Evolutionary conservation across 768 basidiomycete species (phyloP), one percentile per base, ranked within the genome.

Genomic region (Panaeolus papilionaceus): DNA sequence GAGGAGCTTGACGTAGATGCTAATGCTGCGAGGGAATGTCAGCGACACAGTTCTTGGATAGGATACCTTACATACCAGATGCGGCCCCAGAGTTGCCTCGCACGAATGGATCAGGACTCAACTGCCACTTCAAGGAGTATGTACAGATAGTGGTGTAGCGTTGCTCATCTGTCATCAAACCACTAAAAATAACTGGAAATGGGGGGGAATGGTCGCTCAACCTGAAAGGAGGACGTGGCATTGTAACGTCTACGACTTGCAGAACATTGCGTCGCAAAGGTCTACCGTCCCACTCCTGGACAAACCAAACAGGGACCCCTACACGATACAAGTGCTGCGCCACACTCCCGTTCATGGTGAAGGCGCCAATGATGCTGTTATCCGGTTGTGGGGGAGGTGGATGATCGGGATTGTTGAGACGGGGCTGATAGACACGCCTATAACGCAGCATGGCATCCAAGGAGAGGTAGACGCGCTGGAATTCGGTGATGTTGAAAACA

Each of bases 301-400:
- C 58, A 12, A 68, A 67, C 64, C 64, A 65, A 11, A 66, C 65
- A n/a, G 65, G 65, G 33, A 66, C 20, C 2, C 58, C 65, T 10
- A 58, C 65, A 3, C 20, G 18, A 44, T 61, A 58, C 12, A 44
- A 61, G n/a, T 66, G 54, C 33, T 66, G 65, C 4, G 44, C 58
- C 5, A 66, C 33, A 10, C 61, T 6, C 8, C 23, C 54, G 18
- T 28, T 44, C 4, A n/a, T 38, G 12, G 65, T 66, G n/a, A 66
- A 40, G 1, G 45, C 20, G 12, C 65, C 65, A 20, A 66, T n/a
- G 12, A 40, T 61, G 18, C 23, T 26, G 38, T 11, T 39, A 18
- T 40, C 38, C 39, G 38, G 64, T 38, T n/a, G 63, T 63, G 0
- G 6, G 26, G 26, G 44, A 20, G 20, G 39, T 12, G 42, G 42